Evolutionary conservation across 208 protist genomes (phyloP).

Genomic region (Entamoeba histolytica): DNA sequence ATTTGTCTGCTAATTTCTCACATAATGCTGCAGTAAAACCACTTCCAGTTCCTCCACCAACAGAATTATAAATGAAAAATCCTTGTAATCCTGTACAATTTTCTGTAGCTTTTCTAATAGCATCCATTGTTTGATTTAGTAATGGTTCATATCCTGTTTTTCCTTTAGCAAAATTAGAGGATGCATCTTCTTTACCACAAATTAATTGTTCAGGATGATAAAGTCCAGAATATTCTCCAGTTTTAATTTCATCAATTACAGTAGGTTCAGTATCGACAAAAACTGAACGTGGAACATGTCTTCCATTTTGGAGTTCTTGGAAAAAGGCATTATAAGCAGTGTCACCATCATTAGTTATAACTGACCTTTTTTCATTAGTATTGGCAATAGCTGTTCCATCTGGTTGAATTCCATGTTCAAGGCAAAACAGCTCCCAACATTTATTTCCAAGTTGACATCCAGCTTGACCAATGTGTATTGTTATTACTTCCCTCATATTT

Average conservation of each 20-base stretch:
- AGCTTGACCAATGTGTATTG: slow-evolving; percentile 74
- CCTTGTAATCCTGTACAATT: slow-evolving; percentile 86
- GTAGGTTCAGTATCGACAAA: slow-evolving; percentile 48
- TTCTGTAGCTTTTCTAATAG: slow-evolving; percentile 80
- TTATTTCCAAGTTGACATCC: slow-evolving; percentile 80
- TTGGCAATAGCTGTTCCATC: slow-evolving; percentile 32
- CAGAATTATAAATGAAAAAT: slow-evolving; percentile 85
- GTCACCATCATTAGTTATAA: slow-evolving; percentile 51
- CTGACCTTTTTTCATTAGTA: slow-evolving; percentile 18
- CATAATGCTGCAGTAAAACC: slow-evolving; percentile 79
- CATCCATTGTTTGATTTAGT: slow-evolving; percentile 66
- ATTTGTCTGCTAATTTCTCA: slow-evolving; percentile 78
- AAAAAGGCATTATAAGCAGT: slow-evolving; percentile 72
- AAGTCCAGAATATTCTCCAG: slow-evolving; percentile 32
- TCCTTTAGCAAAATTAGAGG: slow-evolving; percentile 59
- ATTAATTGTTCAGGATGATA: slow-evolving; percentile 45
- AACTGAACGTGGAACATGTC: slow-evolving; percentile 34
- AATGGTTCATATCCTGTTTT: slow-evolving; percentile 90
- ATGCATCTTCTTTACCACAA: slow-evolving; percentile 45
- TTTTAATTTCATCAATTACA: slow-evolving; percentile 33
- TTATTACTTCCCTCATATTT: slow-evolving; percentile 64
- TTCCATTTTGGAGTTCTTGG: slow-evolving; percentile 53
- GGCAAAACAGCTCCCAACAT: slow-evolving; percentile 70
- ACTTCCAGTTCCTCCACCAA: slow-evolving; percentile 91
- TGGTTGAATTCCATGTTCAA: slow-evolving; percentile 52